A percentile compares a stretch with the other conserved stretches of the same genome.
Evolutionary conservation across 2,329 filamentous ascomycete genomes (phyloP).

Genomic region (Pyricularia grisea): DNA sequence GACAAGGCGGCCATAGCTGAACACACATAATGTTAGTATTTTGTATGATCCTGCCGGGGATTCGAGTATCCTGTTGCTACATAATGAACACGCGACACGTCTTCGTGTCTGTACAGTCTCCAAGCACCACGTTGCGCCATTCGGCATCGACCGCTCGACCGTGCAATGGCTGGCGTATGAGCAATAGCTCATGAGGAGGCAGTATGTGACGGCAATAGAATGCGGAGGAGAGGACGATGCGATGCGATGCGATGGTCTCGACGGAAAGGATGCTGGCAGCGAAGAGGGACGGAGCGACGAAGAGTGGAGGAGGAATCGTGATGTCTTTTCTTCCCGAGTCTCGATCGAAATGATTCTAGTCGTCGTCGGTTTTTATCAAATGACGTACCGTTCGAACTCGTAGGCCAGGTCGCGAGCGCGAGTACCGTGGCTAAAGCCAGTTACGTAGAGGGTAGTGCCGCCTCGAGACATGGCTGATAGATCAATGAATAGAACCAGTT

Average conservation of each 20-base stretch:
- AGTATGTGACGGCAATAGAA: conserved; percentile 10
- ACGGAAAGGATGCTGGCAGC: conserved; percentile 1
- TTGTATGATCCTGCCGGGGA: conserved; percentile 10
- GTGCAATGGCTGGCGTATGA: conserved; percentile 21
- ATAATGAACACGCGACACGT: conserved; percentile 2
- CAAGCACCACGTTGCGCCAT: conserved; percentile 1
- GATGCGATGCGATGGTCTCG: background rate
- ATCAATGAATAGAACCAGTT: conserved; percentile 1
- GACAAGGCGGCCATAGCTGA: conserved; percentile 91
- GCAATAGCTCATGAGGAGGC: conserved; percentile 10
- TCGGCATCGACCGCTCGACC: conserved; percentile 33
- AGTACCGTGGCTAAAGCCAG: conserved; percentile 97
- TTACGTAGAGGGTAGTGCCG: conserved; percentile 93
- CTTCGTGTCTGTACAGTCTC: background rate
- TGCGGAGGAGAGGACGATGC: conserved; percentile 9
- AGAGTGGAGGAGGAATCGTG: conserved; percentile 13
- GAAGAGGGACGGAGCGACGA: conserved; percentile 10
- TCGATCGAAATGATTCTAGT: conserved; percentile 33
- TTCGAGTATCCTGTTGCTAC: background rate
- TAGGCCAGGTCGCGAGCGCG: conserved; percentile 98
- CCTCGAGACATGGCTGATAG: conserved; percentile 69
- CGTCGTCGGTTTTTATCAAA: conserved; percentile 39
- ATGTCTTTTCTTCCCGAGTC: conserved; percentile 21
- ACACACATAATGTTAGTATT: conserved; percentile 30
- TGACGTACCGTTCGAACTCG: conserved; percentile 99